Base-by-base conservation (phyloP, 2,329 filamentous ascomycete genomes). In the Verruconis gallopava region DNA sequence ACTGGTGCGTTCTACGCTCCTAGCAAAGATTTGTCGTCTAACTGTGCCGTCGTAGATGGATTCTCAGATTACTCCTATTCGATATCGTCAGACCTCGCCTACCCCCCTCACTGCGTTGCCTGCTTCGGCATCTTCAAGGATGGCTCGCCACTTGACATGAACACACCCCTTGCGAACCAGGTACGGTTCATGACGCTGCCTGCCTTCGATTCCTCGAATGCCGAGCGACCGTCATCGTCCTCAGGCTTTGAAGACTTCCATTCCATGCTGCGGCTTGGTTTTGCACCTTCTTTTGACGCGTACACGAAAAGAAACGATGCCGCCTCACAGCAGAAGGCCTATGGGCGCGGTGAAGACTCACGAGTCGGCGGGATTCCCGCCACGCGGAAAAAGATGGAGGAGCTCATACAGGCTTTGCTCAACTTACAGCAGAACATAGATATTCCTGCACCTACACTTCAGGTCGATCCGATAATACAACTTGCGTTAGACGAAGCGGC, bases 391-490 rank as follows among this genome's bases (percentile, higher is more conserved):
- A 85, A 86, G 55, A 80, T 96, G 60, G 91, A 89, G 39, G 93
- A 99, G 60, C 66, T 99, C 51, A 88, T 94, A 60, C 71, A 94
- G 52, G 91, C 82, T 51, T 67, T 99, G 54, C 72, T 86, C 44
- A 89, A 98, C 55, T 70, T 98, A 42, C 88, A 95, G 62, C 88
- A 98, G 61, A 96, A 98, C 62, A 86, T 94, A 43, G 93, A 98
- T 61, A 96, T 99, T 41, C 91, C 91, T 15, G 85, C 93, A 53
- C 73, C 96, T 40, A 81, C 84, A 14, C 68, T 99, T 48, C 79
- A 84, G 9, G 80, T 95, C 50, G 88, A 95, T 55, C 82, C 88
- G 20, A 74, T 93, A 21, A 85, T 99, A 15, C 85, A 93, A 63
- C 75, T 69, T 49, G 86, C 85, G 11, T 68, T 96, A 46, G 81